Evolutionary conservation across 2,329 filamentous ascomycete genomes (phyloP).

Genomic region (Stylonectria norvegica): DNA sequence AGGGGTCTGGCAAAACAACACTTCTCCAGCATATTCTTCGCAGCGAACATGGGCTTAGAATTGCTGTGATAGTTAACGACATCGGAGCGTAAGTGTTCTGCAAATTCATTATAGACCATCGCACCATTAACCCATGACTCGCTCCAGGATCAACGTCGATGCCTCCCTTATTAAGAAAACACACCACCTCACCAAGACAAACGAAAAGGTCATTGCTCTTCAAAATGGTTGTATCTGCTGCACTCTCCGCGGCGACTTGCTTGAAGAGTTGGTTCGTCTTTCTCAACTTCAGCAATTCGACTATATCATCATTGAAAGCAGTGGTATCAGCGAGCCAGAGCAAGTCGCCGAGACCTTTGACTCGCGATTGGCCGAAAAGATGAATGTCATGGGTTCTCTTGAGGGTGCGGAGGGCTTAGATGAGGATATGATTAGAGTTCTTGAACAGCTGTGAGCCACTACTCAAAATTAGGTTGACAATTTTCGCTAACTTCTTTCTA

Average conservation of each 20-base stretch:
- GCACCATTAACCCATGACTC: not conserved
- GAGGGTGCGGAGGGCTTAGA: conserved; percentile 32
- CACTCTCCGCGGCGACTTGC: conserved; percentile 66
- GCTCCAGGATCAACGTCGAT: conserved; percentile 58
- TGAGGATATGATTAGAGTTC: conserved; percentile 32
- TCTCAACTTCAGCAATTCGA: conserved; percentile 61
- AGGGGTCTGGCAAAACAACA: conserved; percentile 70
- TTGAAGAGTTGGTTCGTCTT: conserved; percentile 65
- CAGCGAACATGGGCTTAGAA: conserved; percentile 63
- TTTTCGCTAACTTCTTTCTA: conserved; percentile 12
- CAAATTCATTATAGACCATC: too few relatives aligned
- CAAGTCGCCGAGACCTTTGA: conserved; percentile 74
- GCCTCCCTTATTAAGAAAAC: conserved; percentile 56
- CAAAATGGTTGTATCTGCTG: conserved; percentile 77
- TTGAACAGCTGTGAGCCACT: conserved; percentile 36
- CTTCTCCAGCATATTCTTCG: conserved; percentile 66
- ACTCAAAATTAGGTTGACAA: not conserved
- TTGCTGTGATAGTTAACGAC: conserved; percentile 72
- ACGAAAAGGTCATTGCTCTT: conserved; percentile 64
- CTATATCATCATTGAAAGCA: conserved; percentile 70
- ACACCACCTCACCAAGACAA: conserved; percentile 53
- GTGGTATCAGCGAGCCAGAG: conserved; percentile 68
- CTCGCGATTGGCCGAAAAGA: conserved; percentile 48
- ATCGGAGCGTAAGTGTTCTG: conserved; percentile 55
- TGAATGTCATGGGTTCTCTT: conserved; percentile 34